Evolutionary conservation across 148 eudicot genomes (phyloP).

Genomic region (Diospyros lotus): DNA sequence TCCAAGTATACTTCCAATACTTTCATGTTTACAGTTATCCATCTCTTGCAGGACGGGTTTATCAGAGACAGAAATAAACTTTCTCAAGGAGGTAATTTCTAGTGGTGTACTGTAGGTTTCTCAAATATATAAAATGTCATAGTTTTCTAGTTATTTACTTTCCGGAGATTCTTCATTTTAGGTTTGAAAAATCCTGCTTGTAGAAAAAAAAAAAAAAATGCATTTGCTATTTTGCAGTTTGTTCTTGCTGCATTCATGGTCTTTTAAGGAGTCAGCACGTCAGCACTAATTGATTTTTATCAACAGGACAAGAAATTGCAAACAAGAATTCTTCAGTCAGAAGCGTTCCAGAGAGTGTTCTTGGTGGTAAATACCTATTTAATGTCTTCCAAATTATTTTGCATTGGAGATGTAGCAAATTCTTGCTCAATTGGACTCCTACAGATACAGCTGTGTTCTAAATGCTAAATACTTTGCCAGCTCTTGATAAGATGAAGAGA

Average conservation of each 20-base stretch:
- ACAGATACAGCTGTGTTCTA: slow-evolving; percentile 9
- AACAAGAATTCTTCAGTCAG: slow-evolving; percentile 62
- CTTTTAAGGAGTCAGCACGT: slow-evolving; percentile 4
- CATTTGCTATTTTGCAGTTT: background rate
- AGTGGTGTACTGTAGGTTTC: background rate
- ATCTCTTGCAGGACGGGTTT: slow-evolving; percentile 78
- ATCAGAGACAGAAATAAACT: slow-evolving; percentile 74
- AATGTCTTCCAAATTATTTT: background rate
- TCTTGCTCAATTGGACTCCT: slow-evolving; percentile 5
- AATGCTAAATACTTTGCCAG: slow-evolving; percentile 32
- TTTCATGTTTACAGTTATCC: background rate
- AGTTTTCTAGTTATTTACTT: no score
- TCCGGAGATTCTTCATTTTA: no score
- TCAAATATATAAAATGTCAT: background rate
- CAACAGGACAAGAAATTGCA: slow-evolving; percentile 72
- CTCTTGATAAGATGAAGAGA: slow-evolving; percentile 64
- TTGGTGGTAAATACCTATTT: slow-evolving; percentile 46
- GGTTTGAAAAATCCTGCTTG: no score
- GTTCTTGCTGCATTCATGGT: background rate
- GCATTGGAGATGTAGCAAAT: slow-evolving; percentile 3
- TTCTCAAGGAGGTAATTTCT: slow-evolving; percentile 64
- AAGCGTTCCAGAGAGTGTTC: slow-evolving; percentile 47
- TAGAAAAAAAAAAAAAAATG: background rate
- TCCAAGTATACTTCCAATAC: background rate
- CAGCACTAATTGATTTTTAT: slow-evolving; percentile 16